These are phyloP conservation scores for Blastocystis sp. DNA, from an alignment of 352 stramenopile genomes.

Conservation along the genomic window DNA sequence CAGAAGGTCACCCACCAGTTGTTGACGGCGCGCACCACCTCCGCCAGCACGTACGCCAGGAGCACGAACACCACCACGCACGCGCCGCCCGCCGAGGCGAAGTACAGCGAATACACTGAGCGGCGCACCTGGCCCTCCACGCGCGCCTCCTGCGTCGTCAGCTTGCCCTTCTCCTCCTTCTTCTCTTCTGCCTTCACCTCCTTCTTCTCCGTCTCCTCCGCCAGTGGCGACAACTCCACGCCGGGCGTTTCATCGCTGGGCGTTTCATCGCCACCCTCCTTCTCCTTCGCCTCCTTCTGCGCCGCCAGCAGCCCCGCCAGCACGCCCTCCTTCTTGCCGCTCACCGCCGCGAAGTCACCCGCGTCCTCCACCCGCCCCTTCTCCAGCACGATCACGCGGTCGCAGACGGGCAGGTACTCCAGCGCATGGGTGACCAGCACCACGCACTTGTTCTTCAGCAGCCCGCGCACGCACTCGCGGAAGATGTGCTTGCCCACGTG, in stretches of 20 bases:
- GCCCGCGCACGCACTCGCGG: slow-evolving; percentile 80
- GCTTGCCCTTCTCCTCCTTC: slow-evolving; percentile 71
- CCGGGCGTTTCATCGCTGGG: neutral
- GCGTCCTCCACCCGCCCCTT: slow-evolving; percentile 79
- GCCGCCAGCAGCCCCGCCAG: slow-evolving; percentile 14
- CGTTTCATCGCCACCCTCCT: slow-evolving; percentile 69
- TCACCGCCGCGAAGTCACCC: slow-evolving; percentile 79
- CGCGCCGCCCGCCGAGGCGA: slow-evolving; percentile 74
- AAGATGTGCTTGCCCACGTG: slow-evolving; percentile 92
- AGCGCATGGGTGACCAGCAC: slow-evolving; percentile 89
- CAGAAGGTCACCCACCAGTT: slow-evolving; percentile 91
- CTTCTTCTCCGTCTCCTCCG: neutral
- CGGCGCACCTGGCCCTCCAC: slow-evolving; percentile 74
- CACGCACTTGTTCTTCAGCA: slow-evolving; percentile 80
- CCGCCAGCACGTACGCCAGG: slow-evolving; percentile 78
- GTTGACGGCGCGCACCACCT: slow-evolving; percentile 80
- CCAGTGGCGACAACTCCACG: neutral
- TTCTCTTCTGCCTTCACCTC: neutral
- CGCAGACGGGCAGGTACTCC: slow-evolving; percentile 80
- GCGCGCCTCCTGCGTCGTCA: slow-evolving; percentile 73
- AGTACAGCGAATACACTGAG: slow-evolving; percentile 75
- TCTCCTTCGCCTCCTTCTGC: slow-evolving; percentile 6
- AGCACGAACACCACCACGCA: slow-evolving; percentile 73
- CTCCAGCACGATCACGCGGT: slow-evolving; percentile 78
- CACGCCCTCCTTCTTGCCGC: slow-evolving; percentile 71